Evolutionary conservation across 768 basidiomycete species (phyloP), one percentile per base, ranked within the genome.

Genomic region (Lactarius hatsudake): DNA sequence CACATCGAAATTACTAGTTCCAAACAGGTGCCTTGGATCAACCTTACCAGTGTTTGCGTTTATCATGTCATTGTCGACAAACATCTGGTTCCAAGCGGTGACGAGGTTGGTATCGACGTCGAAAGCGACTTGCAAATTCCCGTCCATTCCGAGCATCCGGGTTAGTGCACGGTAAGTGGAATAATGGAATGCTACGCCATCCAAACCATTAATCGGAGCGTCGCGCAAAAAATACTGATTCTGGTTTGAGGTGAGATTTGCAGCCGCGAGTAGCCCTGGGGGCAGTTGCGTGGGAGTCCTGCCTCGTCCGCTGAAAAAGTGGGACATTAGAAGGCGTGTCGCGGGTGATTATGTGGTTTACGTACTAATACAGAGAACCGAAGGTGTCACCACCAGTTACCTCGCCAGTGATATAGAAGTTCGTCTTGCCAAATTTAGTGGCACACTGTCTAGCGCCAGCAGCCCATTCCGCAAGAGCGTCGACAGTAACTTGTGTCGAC

Each of bases 141-240:
- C 95, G 74, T 97, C 95, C 94, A 96, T 96, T 62, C 94, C 95
- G 57, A 96, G 83, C 80, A 95, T 93, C 59, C 95, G 91, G 36
- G 88, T 80, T 61, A 96, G 79, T 3, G 90, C 80, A 66, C 95
- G 95, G 74, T 97, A 96, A 63, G 89, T 89, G 56, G 95, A 96
- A 76, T 96, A 97, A 76, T 97, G 95, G 81, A 96, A 96, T 0
- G 95, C 94, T 57, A 87, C 87, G 42, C 81, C 81, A 72, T 97
- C 95, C 59, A 97, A 80, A 28, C 78, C 89, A 66, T 84, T 86
- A 23, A 82, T 73, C 7, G 80, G 79, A 18, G 82, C 80, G 10
- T 87, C 81, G 28, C 95, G 89, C 56, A 96, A 79, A 79, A 96
- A 97, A 76, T 85, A 96, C 76, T 91, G 84, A 68, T 84, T 81